Percentiles rank a stretch among this genome's conserved stretches.
Conservation (phyloP, 768 basidiomycete genomes). For the Russula foetens region DNA sequence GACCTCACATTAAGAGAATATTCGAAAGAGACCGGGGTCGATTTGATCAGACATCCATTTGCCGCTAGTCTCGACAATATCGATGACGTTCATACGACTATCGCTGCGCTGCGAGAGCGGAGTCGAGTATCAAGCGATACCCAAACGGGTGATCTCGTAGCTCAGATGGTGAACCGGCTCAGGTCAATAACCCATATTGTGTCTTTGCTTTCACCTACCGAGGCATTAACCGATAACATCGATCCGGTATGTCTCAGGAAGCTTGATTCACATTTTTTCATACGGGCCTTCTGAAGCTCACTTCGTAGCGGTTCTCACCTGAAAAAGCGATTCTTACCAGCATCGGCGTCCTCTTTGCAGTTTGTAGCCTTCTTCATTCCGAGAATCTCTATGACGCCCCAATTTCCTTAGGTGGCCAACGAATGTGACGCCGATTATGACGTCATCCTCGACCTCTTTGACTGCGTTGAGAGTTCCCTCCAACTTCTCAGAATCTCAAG, state of each 20-base stretch:
- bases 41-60: background rate
- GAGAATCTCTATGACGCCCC: background rate
- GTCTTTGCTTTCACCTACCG: background rate
- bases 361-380: background rate
- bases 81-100: background rate
- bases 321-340: background rate
- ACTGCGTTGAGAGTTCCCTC: background rate
- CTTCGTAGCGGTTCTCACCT: background rate
- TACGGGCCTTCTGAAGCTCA: background rate
- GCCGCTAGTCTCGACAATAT: background rate
- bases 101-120: background rate
- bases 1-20: background rate
- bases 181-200: background rate
- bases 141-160: background rate
- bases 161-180: background rate
- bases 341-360: background rate
- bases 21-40: background rate
- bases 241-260: background rate
- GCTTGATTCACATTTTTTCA: background rate
- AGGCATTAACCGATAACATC: background rate
- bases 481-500: background rate
- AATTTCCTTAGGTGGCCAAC: background rate
- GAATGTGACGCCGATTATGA: background rate
- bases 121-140: background rate
- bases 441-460: background rate